Evolutionary conservation across 1,139 yeast genomes (phyloP), one percentile per base, ranked within the genome.

Genomic region (Geotrichum restrictum): DNA sequence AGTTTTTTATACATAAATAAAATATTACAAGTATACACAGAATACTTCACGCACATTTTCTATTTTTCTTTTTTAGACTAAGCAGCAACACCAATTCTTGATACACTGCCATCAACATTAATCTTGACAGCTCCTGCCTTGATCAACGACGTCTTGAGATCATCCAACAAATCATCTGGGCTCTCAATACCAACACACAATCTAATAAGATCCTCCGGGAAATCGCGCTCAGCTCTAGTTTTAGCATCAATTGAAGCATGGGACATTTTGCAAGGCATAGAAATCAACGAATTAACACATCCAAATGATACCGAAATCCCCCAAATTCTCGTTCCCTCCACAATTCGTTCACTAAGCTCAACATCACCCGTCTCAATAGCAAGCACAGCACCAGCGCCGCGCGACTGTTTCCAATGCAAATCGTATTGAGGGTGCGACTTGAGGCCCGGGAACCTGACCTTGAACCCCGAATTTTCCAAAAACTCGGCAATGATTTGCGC

Each of bases 241-340:
- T 86, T 82, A 37, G 89, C 85, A 64, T 88, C 96, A 59, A 91
- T 89, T 4, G 96, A 84, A n/a, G 97, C 97, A 66, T 89, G 97
- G 1, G 96, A 87, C 97, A 89, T 89, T 69, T 81, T 81, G 69
- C 96, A 88, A 11, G 97, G 97, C 85, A 89, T 80, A 45, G 94
- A 85, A 55, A 91, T 88, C 63, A 91, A 76, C 18, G 96, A 87
- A 71, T 88, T 88, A 54, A 91, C 96, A 68, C 96, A 86, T 18
- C 98, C 98, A 70, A 91, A 91, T 4, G 95, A 86, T 3, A 91
- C 97, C 8, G 96, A 88, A 59, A 91, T 88, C 37, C 93, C 89
- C 74, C 87, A 91, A 43, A 91, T 75, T 54, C 83, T 81, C 10
- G 91, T 81, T 50, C 76, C 74, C 62, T 87, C 93, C 22, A 89